These are phyloP conservation scores for Pseudogymnoascus pannorum DNA, from an alignment of 2,329 filamentous ascomycete species.

Conservation along the genomic window DNA sequence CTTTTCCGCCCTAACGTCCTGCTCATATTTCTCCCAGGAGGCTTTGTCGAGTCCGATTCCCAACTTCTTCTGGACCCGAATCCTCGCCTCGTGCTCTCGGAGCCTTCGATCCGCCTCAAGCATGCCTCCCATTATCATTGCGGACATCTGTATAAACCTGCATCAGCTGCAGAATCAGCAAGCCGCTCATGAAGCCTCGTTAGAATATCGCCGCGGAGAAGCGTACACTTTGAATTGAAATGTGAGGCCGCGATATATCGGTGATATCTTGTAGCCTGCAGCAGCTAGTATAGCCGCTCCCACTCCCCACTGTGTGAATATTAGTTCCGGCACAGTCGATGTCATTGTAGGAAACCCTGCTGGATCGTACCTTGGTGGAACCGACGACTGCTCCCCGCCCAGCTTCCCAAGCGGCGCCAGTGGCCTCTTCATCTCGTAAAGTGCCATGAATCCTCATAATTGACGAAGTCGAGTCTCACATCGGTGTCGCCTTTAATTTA, in stretches of 20 bases:
- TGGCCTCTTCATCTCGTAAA: constrained; percentile 58
- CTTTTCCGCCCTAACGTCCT: constrained; percentile 34
- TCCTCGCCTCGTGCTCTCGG: constrained; percentile 56
- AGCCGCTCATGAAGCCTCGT: not conserved
- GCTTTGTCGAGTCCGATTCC: constrained; percentile 50
- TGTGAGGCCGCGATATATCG: constrained; percentile 64
- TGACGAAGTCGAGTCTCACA: not conserved
- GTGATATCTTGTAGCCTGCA: constrained; percentile 56
- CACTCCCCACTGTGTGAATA: constrained; percentile 53
- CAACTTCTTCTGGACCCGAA: constrained; percentile 58
- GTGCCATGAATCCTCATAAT: constrained; percentile 47
- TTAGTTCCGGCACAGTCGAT: constrained; percentile 13
- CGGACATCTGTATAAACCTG: constrained; percentile 78
- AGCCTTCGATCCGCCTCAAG: constrained; percentile 66
- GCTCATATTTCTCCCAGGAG: constrained; percentile 61
- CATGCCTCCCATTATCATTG: constrained; percentile 72
- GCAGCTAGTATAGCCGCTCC: constrained; percentile 55
- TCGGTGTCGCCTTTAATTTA: not conserved
- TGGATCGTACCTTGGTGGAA: constrained; percentile 49
- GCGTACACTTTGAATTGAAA: constrained; percentile 72
- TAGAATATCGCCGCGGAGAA: constrained; percentile 5
- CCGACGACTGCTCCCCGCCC: constrained; percentile 59
- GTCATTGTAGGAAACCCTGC: not conserved
- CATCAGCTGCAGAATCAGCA: constrained; percentile 6
- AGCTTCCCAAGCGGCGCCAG: constrained; percentile 65